Evolutionary conservation across 2,329 filamentous ascomycete genomes (phyloP).

Genomic region (Neospermospora avenae): DNA sequence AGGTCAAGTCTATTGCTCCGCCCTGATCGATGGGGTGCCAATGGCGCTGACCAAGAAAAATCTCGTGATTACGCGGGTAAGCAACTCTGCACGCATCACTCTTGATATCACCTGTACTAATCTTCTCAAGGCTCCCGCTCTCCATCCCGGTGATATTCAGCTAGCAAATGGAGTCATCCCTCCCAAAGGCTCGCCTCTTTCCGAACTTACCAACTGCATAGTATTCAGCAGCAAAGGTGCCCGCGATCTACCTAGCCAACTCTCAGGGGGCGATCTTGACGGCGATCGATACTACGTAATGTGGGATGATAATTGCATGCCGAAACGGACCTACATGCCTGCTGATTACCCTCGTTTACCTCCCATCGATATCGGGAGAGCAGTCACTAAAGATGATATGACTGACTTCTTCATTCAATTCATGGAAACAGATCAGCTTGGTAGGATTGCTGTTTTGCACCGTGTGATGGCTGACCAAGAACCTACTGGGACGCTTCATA

Average conservation of each 20-base stretch:
- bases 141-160: conserved; percentile 81
- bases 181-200: conserved; percentile 55
- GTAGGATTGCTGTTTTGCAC: conserved; percentile 62
- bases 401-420: conserved; percentile 78
- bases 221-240: conserved; percentile 70
- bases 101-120: background rate
- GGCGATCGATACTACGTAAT: conserved; percentile 81
- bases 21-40: conserved; percentile 40
- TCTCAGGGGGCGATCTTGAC: conserved; percentile 80
- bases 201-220: conserved; percentile 66
- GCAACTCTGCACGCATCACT: background rate
- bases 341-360: conserved; percentile 65
- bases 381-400: conserved; percentile 64
- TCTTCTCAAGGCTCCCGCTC: conserved; percentile 57
- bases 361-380: conserved; percentile 56
- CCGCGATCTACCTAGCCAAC: conserved; percentile 72
- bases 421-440: conserved; percentile 65
- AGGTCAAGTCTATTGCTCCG: conserved; percentile 65
- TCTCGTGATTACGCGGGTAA: conserved; percentile 58
- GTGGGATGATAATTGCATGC: conserved; percentile 57
- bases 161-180: conserved; percentile 60
- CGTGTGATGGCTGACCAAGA: conserved; percentile 61
- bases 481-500: conserved; percentile 47
- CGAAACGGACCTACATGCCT: conserved; percentile 45
- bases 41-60: conserved; percentile 22